Evolutionary conservation across 108 stramenopile genomes (phyloP).

Genomic region (Nitzschia putrida): DNA sequence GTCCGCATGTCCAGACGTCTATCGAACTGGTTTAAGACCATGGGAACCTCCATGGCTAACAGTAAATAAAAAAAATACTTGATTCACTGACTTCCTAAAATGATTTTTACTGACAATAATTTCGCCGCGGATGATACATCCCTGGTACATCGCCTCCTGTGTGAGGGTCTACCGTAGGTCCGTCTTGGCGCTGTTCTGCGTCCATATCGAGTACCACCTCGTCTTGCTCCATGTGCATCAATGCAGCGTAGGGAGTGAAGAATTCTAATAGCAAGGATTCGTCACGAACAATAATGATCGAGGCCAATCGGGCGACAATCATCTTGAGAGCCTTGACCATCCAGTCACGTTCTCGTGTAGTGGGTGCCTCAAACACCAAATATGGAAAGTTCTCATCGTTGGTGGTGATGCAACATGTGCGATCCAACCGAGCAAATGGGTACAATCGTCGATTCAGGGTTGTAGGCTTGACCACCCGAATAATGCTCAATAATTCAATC

Average conservation of each 20-base stretch:
- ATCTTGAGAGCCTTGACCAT: slow-evolving; percentile 35
- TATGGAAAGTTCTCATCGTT: slow-evolving; percentile 30
- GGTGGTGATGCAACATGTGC: slow-evolving; percentile 35
- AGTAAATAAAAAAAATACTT: too few species aligned
- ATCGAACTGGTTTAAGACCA: too few species aligned
- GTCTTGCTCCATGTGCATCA: slow-evolving; percentile 11
- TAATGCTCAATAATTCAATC: slow-evolving; percentile 39
- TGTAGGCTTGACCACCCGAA: slow-evolving; percentile 36
- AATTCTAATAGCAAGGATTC: slow-evolving; percentile 51
- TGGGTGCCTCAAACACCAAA: slow-evolving; percentile 37
- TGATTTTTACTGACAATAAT: too few species aligned
- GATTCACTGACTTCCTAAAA: too few species aligned
- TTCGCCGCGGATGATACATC: too few species aligned
- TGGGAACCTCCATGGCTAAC: too few species aligned
- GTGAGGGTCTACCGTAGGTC: not conserved
- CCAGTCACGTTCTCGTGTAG: slow-evolving; percentile 26
- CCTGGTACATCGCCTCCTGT: too few species aligned
- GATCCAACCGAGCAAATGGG: slow-evolving; percentile 38
- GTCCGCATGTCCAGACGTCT: too few species aligned
- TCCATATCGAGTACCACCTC: not conserved
- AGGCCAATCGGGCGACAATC: slow-evolving; percentile 44
- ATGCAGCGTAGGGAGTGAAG: slow-evolving; percentile 42
- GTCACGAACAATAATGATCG: slow-evolving; percentile 46
- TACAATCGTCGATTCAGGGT: slow-evolving; percentile 27
- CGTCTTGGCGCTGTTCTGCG: not conserved